These are phyloP conservation scores for Colletotrichum plurivorum DNA, from an alignment of 2,329 filamentous ascomycete species.

Conservation along the genomic window DNA sequence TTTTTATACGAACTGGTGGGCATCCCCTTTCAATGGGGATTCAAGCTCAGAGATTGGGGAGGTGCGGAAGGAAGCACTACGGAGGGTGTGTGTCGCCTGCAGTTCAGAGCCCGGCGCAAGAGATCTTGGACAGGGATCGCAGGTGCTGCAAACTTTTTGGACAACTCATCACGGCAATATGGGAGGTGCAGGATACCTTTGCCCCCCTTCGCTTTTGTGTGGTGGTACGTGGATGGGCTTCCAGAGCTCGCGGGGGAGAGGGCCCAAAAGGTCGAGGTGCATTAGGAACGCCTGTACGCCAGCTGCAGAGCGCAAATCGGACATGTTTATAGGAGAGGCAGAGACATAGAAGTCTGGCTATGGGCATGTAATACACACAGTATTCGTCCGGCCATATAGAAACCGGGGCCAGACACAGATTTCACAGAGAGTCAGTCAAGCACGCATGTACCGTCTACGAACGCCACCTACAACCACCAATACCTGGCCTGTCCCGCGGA, in stretches of 20 bases:
- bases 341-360: slow-evolving; percentile 9
- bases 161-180: slow-evolving; percentile 40
- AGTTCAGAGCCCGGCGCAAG: slow-evolving; percentile 18
- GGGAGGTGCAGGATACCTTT: slow-evolving; percentile 22
- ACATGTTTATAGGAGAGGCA: slow-evolving; percentile 4
- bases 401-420: not conserved
- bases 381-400: slow-evolving; percentile 3
- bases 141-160: slow-evolving; percentile 26
- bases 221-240: slow-evolving; percentile 8
- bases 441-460: slow-evolving; percentile 10
- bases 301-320: slow-evolving; percentile 33
- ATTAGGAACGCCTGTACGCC: slow-evolving; percentile 22
- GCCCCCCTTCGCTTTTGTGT: not conserved
- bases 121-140: slow-evolving; percentile 36
- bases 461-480: not conserved
- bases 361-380: slow-evolving; percentile 30
- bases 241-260: slow-evolving; percentile 8
- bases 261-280: slow-evolving; percentile 34
- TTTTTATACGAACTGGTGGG: not conserved
- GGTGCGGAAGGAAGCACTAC: slow-evolving; percentile 18
- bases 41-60: not conserved
- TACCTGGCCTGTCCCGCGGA: slow-evolving; percentile 3
- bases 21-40: not conserved
- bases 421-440: not conserved
- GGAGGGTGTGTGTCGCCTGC: slow-evolving; percentile 18